Percentiles rank a stretch among this genome's conserved stretches.
Evolutionary conservation across 805 yeast genomes (phyloP).

Genomic region (Schwanniomyces polymorphus): DNA sequence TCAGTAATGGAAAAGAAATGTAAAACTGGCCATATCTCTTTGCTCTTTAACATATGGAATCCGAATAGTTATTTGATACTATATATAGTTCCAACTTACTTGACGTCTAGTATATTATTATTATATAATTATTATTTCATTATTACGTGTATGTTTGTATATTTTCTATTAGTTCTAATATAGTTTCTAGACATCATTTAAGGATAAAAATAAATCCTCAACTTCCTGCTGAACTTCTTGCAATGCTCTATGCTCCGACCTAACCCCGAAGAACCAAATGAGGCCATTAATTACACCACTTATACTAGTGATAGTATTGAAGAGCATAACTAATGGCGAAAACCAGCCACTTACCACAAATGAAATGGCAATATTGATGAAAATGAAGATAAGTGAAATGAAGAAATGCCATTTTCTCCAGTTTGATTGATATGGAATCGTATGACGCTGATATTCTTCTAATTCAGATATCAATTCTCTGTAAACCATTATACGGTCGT

Average conservation of each 20-base stretch:
- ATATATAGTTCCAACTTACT: too few relatives aligned
- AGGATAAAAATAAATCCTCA: conserved; percentile 20
- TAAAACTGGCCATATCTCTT: too few relatives aligned
- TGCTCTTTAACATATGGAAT: too few relatives aligned
- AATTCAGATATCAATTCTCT: conserved; percentile 25
- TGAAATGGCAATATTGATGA: conserved; percentile 56
- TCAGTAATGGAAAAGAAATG: too few relatives aligned
- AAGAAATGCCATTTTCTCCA: conserved; percentile 71
- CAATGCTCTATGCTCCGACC: conserved; percentile 76
- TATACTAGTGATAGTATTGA: conserved; percentile 53
- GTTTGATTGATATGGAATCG: conserved; percentile 56
- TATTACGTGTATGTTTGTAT: too few relatives aligned
- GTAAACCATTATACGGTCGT: conserved; percentile 36
- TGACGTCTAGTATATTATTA: too few relatives aligned
- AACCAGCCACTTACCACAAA: conserved; percentile 66
- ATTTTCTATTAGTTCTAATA: too few relatives aligned
- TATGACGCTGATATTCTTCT: conserved; percentile 47
- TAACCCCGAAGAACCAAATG: conserved; percentile 76
- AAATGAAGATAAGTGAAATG: conserved; percentile 41
- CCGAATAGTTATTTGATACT: too few relatives aligned
- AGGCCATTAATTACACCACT: conserved; percentile 76
- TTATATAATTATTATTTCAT: too few relatives aligned
- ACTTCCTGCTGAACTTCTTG: conserved; percentile 76
- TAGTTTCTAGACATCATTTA: background rate
- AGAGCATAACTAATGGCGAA: conserved; percentile 63